Percentiles rank a stretch among this genome's conserved stretches.
Evolutionary conservation across 2,329 filamentous ascomycete species (phyloP).

Genomic region (Curvularia sp.): DNA sequence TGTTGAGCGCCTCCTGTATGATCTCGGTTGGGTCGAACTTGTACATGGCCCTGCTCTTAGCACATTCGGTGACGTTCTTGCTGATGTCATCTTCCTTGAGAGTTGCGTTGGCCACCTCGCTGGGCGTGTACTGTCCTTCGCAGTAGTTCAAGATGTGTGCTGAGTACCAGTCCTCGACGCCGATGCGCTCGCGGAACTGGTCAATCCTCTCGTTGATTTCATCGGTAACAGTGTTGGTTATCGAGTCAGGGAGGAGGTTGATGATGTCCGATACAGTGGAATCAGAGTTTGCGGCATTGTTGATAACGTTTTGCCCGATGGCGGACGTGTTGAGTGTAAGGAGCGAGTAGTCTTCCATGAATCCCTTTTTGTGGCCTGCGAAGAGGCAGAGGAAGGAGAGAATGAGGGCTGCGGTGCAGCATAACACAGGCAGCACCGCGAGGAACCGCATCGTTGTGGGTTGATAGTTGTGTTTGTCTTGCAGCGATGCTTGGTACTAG

Average conservation of each 20-base stretch:
- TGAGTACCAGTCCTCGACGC: constrained; percentile 67
- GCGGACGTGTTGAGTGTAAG: constrained; percentile 67
- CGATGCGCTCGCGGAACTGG: constrained; percentile 57
- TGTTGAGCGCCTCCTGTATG: constrained; percentile 58
- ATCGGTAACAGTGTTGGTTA: constrained; percentile 43
- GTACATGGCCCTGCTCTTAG: constrained; percentile 61
- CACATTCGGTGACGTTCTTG: constrained; percentile 63
- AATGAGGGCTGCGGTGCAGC: constrained; percentile 62
- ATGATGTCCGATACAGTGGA: constrained; percentile 40
- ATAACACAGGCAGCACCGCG: constrained; percentile 59
- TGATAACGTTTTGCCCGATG: constrained; percentile 54
- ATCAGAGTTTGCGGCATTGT: constrained; percentile 30
- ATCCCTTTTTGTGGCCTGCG: constrained; percentile 62
- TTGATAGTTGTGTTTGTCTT: background rate
- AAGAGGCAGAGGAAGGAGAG: constrained; percentile 67
- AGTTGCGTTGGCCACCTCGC: constrained; percentile 53
- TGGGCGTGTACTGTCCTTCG: constrained; percentile 56
- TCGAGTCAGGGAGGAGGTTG: constrained; percentile 46
- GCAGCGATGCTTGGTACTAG: background rate
- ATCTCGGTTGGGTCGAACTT: constrained; percentile 62
- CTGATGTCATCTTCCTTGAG: constrained; percentile 51
- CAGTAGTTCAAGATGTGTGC: constrained; percentile 68
- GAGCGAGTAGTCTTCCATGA: constrained; percentile 65
- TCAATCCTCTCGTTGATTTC: constrained; percentile 51
- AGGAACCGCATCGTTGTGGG: constrained; percentile 52